phyloP scores from a whole-genome alignment of 1,284 basidiomycete genomes.

The Rhodotorula sp. region DNA sequence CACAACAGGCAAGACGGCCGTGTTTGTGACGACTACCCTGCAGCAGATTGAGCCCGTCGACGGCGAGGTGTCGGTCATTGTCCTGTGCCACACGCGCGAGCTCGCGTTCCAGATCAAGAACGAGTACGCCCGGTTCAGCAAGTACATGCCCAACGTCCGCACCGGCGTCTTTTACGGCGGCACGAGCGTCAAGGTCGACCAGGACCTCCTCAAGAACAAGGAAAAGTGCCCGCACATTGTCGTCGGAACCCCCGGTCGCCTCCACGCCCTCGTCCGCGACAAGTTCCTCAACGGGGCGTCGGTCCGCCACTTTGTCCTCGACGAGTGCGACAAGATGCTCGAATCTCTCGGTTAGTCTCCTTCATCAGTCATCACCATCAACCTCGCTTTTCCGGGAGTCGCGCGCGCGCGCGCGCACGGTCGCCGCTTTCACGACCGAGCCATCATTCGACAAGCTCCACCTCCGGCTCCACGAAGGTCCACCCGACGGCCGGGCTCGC shows the following conservation, averaged over 20 bases:
- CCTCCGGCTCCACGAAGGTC: too few relatives aligned
- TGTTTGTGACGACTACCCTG: conserved; percentile 95
- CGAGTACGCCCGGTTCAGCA: conserved; percentile 98
- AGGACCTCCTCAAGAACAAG: conserved; percentile 93
- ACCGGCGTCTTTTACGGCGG: conserved; percentile 98
- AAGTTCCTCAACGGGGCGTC: conserved; percentile 88
- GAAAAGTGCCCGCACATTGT: conserved; percentile 97
- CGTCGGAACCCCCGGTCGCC: conserved; percentile 94
- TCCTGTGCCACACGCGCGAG: conserved; percentile 98
- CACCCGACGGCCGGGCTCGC: too few relatives aligned
- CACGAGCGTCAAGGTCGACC: conserved; percentile 89
- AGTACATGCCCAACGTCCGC: conserved; percentile 99
- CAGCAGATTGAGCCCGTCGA: conserved; percentile 99
- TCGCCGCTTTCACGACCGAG: neutral
- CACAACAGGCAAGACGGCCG: conserved; percentile 91
- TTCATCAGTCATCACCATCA: neutral
- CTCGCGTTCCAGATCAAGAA: conserved; percentile 99
- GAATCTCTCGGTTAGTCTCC: conserved; percentile 97
- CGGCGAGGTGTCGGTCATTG: conserved; percentile 95
- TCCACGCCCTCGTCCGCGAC: conserved; percentile 89
- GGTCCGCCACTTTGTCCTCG: conserved; percentile 98
- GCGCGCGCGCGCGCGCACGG: neutral
- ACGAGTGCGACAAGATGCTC: conserved; percentile 99
- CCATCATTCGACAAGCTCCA: neutral
- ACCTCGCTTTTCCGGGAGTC: neutral